Base-by-base conservation (phyloP, 306 rosid species). In the Rosa multiflora region DNA sequence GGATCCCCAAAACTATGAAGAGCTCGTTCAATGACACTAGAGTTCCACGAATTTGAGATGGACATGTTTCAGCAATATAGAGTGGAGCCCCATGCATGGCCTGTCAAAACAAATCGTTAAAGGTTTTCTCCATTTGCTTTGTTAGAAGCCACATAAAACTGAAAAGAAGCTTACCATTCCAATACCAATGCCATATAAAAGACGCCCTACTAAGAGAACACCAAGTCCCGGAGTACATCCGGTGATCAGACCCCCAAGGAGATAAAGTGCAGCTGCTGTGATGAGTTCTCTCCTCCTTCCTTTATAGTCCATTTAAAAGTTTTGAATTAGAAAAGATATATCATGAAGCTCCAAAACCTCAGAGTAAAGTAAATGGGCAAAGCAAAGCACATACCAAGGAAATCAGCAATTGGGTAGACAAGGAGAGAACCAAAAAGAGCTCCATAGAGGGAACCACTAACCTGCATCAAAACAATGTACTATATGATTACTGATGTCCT, bases 31-130 rank as follows among this genome's bases (percentile, higher is more conserved):
- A 81, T 86, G 99, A 95, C 67, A 95, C 62, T 78, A 95, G 88
- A 84, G 99, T 95, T 75, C 98, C 98, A 26, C 99, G 97, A 86
- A 95, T 92, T 80, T 86, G 89, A 37, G 99, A 91, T 67, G 99
- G 99, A 67, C 92, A 90, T 44, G 99, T 95, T 89, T 95, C 99
- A 39, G 99, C 99, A 77, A 95, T 95, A 79, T 91, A 95, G 76
- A 95, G 87, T 43, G 99, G 99, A 87, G 99, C 99, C 6, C 99
- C 98, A 82, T 92, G 97, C 99, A 95, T 95, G 83, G 99, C 98
- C 99, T 95, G 96, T 52, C 70, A 84, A 76, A 62, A 29, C 61
- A 77, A 72, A 72, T 69, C 8, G 3, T 49, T 8, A 9, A 29
- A 83, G 78, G 21, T 2, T 13, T 67, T 64, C 51, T 26, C 35